Percentiles rank a stretch among this genome's conserved stretches.
Conservation (phyloP, 331 rosid genomes). For the Malus hybrid region DNA sequence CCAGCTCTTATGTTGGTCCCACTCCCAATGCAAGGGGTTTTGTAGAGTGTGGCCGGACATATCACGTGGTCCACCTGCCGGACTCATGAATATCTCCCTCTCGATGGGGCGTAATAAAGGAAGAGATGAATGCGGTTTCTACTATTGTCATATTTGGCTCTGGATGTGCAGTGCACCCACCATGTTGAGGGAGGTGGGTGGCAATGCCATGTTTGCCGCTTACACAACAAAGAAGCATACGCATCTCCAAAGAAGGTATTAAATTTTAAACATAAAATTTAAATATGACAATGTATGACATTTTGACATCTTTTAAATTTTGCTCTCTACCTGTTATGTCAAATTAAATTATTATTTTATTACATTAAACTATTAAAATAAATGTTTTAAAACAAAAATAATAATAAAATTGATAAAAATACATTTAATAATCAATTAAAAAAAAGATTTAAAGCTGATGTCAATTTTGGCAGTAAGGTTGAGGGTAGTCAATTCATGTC, state of each 20-base stretch:
- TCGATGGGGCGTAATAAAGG: not conserved
- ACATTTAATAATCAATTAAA: too few species aligned
- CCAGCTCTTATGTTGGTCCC: not conserved
- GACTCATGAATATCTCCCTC: not conserved
- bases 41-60: not conserved
- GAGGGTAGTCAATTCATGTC: too few species aligned
- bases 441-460: too few species aligned
- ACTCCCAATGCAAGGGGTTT: not conserved
- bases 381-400: too few species aligned
- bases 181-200: not conserved
- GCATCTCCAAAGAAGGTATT: too few species aligned
- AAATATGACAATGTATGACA: too few species aligned
- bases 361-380: too few species aligned
- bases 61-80: not conserved
- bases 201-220: constrained; percentile 19
- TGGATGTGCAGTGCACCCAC: not conserved
- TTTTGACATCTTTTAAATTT: too few species aligned
- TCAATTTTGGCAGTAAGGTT: too few species aligned
- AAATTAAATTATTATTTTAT: too few species aligned
- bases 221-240: constrained; percentile 8
- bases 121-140: not conserved
- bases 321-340: rapidly evolving
- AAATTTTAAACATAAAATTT: too few species aligned
- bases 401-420: too few species aligned
- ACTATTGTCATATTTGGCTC: not conserved